Evolutionary conservation across 148 eudicot genomes (phyloP).

Genomic region (Pharnaceum exiguum): DNA sequence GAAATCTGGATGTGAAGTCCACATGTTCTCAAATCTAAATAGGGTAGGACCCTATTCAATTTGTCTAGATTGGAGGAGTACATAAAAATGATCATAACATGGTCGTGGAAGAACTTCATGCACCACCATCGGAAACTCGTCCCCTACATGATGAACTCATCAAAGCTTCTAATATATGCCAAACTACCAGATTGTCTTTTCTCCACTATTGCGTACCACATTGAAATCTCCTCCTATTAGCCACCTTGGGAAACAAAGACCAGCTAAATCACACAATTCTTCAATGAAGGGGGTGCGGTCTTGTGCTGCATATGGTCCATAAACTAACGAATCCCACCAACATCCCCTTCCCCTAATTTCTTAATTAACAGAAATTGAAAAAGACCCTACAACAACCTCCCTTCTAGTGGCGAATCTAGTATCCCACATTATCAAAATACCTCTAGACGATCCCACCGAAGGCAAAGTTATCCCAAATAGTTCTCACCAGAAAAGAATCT

Average conservation of each 20-base stretch:
- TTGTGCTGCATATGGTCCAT: background rate
- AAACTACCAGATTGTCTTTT: background rate
- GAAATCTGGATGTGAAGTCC: background rate
- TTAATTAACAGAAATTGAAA: background rate
- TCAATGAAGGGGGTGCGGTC: background rate
- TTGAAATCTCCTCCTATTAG: background rate
- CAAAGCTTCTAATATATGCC: background rate
- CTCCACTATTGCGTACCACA: background rate
- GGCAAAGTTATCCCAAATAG: background rate
- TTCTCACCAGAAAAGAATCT: too few species aligned
- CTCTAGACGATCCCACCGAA: background rate
- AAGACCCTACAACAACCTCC: background rate
- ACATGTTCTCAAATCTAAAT: background rate
- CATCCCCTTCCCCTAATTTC: background rate
- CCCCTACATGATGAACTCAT: background rate
- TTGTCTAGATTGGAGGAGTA: background rate
- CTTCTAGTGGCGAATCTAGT: background rate
- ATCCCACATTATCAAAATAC: background rate
- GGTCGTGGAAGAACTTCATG: background rate
- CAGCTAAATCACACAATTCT: background rate
- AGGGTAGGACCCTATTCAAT: background rate
- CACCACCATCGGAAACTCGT: background rate
- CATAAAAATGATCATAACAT: background rate
- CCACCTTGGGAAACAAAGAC: background rate
- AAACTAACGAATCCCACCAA: background rate